Conservation (phyloP, 768 basidiomycete species). For the Tephrocybe sp. region DNA sequence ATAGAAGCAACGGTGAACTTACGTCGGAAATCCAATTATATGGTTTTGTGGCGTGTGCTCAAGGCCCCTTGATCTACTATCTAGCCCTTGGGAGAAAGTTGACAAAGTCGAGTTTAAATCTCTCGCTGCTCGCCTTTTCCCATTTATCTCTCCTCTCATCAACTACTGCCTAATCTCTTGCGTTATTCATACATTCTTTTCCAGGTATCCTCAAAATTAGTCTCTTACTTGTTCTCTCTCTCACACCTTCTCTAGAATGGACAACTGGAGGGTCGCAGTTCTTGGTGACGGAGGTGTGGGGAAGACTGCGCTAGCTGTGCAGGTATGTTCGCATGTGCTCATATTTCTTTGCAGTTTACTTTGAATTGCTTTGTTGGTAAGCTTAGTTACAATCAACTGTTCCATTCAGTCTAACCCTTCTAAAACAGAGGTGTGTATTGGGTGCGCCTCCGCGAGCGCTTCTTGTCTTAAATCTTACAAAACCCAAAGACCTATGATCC, state of each 20-base stretch:
- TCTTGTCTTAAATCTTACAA: constrained; percentile 16
- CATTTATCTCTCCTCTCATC: no score
- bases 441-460: constrained; percentile 1
- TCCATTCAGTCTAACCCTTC: constrained; percentile 7
- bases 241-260: constrained; percentile 53
- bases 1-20: no score
- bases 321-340: constrained; percentile 53
- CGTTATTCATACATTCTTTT: constrained; percentile 29
- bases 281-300: constrained; percentile 97
- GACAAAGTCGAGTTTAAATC: no score
- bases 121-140: no score
- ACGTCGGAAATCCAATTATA: no score
- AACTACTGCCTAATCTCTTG: no score
- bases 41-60: no score
- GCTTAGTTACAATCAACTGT: constrained; percentile 26
- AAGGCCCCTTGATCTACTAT: no score
- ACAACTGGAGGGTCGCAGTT: constrained; percentile 94
- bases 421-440: constrained; percentile 52
- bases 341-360: constrained; percentile 55
- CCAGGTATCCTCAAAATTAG: constrained; percentile 1
- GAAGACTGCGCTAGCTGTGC: constrained; percentile 94
- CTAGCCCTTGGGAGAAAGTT: no score
- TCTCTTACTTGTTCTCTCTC: constrained; percentile 15
- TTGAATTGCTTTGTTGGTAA: constrained; percentile 94
- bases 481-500: constrained; percentile 84